Percentiles rank a stretch among this genome's conserved stretches.
phyloP scores from a whole-genome alignment of 768 basidiomycete genomes.

The Rhodocollybia butyracea region DNA sequence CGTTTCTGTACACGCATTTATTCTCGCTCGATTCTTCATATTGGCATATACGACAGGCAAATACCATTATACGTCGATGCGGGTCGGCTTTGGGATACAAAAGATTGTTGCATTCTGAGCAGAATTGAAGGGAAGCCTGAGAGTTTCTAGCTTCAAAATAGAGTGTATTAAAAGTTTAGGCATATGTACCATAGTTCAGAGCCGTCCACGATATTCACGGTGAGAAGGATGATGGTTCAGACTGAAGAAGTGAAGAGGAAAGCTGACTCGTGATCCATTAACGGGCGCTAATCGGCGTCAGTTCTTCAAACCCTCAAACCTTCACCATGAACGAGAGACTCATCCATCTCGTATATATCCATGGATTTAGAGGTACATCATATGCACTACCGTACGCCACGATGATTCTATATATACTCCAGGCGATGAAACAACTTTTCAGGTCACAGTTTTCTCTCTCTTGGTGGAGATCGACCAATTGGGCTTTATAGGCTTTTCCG shows the following conservation, averaged over 20 bases:
- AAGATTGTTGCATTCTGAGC: constrained; percentile 93
- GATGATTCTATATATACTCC: neutral
- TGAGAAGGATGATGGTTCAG: neutral
- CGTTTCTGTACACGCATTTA: constrained; percentile 90
- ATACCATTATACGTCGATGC: constrained; percentile 80
- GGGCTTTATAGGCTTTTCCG: constrained; percentile 45
- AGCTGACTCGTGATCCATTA: no score
- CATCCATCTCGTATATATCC: constrained; percentile 54
- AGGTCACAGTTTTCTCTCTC: constrained; percentile 27
- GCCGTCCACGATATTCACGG: no score
- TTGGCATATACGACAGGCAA: constrained; percentile 86
- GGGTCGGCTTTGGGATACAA: constrained; percentile 92
- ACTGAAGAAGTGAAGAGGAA: neutral
- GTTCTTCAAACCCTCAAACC: neutral
- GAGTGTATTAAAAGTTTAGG: neutral
- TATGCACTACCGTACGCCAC: neutral
- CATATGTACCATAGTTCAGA: constrained; percentile 1
- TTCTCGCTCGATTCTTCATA: constrained; percentile 86
- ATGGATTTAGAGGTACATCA: constrained; percentile 51
- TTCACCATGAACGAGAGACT: constrained; percentile 14
- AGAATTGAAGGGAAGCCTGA: constrained; percentile 88
- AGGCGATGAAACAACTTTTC: constrained; percentile 60
- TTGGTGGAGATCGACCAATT: neutral
- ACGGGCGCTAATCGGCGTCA: no score
- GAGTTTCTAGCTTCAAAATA: neutral